Conservation (phyloP, 257 asterid genomes). For the Primulina tabacum region DNA sequence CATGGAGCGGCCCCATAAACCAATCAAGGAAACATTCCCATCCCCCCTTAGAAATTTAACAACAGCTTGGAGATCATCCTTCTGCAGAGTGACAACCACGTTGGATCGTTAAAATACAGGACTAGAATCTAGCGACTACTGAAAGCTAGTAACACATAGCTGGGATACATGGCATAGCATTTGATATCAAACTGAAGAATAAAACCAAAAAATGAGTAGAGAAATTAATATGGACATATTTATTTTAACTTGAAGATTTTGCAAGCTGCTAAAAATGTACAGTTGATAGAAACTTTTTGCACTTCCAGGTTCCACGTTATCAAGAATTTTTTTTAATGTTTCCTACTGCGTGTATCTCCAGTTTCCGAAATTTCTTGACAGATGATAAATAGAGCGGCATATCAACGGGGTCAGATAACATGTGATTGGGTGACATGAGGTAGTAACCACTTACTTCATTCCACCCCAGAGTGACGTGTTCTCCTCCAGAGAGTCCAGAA, state of each 20-base stretch:
- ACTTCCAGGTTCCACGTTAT: neutral
- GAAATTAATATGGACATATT: neutral
- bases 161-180: neutral
- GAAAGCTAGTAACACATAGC: conserved; percentile 2
- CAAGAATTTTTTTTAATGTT: neutral
- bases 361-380: neutral
- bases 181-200: neutral
- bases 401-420: conserved; percentile 9
- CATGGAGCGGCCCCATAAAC: conserved; percentile 99
- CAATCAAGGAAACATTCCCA: conserved; percentile 83
- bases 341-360: neutral
- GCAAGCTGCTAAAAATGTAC: neutral
- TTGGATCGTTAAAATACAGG: conserved; percentile 13
- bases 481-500: conserved; percentile 97
- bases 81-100: conserved; percentile 48
- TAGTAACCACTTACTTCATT: conserved; percentile 64
- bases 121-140: neutral
- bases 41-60: conserved; percentile 73
- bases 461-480: conserved; percentile 91
- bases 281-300: neutral
- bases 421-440: conserved; percentile 12
- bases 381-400: conserved; percentile 12
- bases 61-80: conserved; percentile 82
- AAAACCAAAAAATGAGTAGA: neutral
- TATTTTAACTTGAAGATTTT: neutral